Evolutionary conservation across 208 protist species (phyloP).

Genomic region (Leishmania braziliensis): DNA sequence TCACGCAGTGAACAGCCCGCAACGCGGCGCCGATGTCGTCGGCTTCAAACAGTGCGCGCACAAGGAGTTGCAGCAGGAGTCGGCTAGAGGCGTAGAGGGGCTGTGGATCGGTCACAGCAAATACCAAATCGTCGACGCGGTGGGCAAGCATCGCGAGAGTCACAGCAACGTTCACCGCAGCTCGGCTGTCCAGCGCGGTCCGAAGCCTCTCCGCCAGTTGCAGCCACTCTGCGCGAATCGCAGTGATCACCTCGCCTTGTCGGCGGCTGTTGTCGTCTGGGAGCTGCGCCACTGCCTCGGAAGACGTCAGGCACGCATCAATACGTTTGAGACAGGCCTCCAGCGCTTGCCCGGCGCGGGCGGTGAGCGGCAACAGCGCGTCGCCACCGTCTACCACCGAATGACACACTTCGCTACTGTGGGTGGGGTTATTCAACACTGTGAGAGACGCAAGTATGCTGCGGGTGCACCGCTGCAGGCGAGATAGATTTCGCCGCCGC

Average conservation of each 20-base stretch:
- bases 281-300: not conserved
- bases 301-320: not conserved
- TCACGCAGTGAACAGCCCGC: slow-evolving; percentile 45
- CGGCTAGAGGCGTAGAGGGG: not conserved
- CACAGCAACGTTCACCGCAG: slow-evolving; percentile 36
- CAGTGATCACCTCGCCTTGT: slow-evolving; percentile 8
- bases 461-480: slow-evolving; percentile 7
- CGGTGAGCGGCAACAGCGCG: not conserved
- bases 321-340: not conserved
- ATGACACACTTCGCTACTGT: not conserved
- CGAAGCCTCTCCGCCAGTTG: slow-evolving; percentile 13
- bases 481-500: not conserved
- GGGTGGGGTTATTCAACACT: not conserved
- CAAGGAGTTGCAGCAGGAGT: slow-evolving; percentile 28
- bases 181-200: slow-evolving; percentile 38
- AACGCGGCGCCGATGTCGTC: slow-evolving; percentile 54
- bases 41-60: slow-evolving; percentile 43
- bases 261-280: not conserved
- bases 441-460: not conserved
- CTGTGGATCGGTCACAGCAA: slow-evolving; percentile 19
- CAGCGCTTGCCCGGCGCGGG: not conserved
- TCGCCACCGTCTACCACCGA: not conserved
- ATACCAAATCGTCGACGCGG: slow-evolving; percentile 48
- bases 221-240: slow-evolving; percentile 18
- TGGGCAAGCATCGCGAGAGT: slow-evolving; percentile 41